Evolutionary conservation across 192 early-diverging fungal species (phyloP), one percentile per base, ranked within the genome.

Genomic region (Backusella morwellensis): DNA sequence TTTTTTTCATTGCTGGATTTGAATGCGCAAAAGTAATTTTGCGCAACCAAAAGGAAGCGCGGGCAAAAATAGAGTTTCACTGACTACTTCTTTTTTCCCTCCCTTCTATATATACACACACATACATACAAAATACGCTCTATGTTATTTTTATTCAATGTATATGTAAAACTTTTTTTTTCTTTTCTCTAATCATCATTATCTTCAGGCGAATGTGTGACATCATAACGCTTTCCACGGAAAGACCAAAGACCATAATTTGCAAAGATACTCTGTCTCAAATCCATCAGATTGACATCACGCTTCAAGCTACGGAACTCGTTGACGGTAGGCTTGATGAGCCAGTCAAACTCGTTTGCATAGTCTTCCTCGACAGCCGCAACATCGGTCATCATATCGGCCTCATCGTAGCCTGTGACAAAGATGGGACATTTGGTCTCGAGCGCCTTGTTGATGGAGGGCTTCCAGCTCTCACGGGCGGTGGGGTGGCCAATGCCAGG

Each of bases 211-310:
- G 78, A 44, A 35, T 80, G 79, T 21, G 79, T 86, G 7, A 95
- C 91, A 82, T 95, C 93, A 85, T 95, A 95, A 50, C 88, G 86
- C 81, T 93, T 93, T 59, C 92, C 93, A 70, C 93, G 89, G 78
- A 95, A 89, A 36, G 89, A 91, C 83, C 91, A 95, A 72, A 95
- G 90, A 32, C 91, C 92, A 91, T 92, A 93, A 81, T 95, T 95
- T 67, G 92, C 88, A 75, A 89, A 90, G 14, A 91, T 89, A 66
- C 85, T 87, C 72, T 93, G 89, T 68, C 91, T 81, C 75, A 95
- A 81, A 78, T 95, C 92, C 34, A 87, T 81, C 75, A 92, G 80
- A 52, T 92, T 90, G 81, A 93, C 84, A 73, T 95, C 92, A 63
- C 88, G 88, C 81, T 93, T 93, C 77, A 93, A 77, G 76, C 89